Evolutionary conservation across 2,329 filamentous ascomycete genomes (phyloP), one percentile per base, ranked within the genome.

Genomic region (Aspergillus tamarii): DNA sequence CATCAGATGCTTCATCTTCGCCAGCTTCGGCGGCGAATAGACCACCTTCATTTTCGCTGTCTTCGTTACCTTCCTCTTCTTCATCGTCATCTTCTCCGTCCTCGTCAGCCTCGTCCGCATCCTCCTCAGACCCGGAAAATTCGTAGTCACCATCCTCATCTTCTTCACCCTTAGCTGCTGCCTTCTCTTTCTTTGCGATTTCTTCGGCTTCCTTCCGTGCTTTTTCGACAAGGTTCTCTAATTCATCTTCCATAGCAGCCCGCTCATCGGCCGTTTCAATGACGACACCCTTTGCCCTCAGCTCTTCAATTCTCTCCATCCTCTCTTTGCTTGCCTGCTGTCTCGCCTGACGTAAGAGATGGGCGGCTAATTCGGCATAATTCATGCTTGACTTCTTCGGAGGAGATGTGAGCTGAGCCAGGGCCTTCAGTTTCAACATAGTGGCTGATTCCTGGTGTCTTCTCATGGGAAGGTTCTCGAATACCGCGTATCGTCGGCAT

Each of bases 191-290:
- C 70, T 90, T 88, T 78, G 89, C 90, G 57, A 98, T 89, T 69
- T 91, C 89, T 52, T 91, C 87, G 2, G 90, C 94, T 74, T 98
- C 92, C 65, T 88, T 84, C 62, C 93, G 86, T 23, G 94, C 94
- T 71, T 90, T 93, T 55, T 94, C 90, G 30, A 98, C 87, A 64
- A 98, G 86, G 72, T 97, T 91, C 70, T 98, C 95, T 14, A 97
- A 88, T 64, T 94, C 88, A 62, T 91, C 88, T 76, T 93, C 88
- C 74, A 96, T 91, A 39, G 88, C 87, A 73, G 94, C 91, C 23
- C 92, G 88, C 76, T 99, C 94, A 77, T 97, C 94, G 2, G 89
- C 88, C 0, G 92, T 97, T 76, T 94, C 90, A 21, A 98, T 84
- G 28, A 90, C 82, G 30, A 97, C 85, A 9, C 95, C 95, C 77